Base-by-base conservation (phyloP, 2,329 filamentous ascomycete genomes). In the Pleoardoris graminearum region DNA sequence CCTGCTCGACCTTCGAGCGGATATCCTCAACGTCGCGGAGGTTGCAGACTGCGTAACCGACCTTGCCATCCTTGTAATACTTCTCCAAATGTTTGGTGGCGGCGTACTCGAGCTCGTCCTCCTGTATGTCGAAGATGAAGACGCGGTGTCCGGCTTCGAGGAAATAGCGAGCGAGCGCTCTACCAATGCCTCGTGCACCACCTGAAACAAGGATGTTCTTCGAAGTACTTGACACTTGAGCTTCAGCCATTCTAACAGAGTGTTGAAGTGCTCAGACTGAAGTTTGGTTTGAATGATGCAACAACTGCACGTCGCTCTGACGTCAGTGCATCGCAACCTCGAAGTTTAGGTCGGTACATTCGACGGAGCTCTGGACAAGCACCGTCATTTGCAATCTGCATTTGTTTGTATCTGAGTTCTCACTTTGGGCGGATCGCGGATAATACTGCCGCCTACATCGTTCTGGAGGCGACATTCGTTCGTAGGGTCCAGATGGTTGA, bases 121-220 rank as follows among this genome's bases (percentile, higher is more conserved):
- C 57, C 27, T 74, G 71, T 35, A 73, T 70, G 59, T 80, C 78
- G 48, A 80, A 68, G 32, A 80, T 74, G 64, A 75, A 79, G 54
- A 80, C 74, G 33, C 73, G 73, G 63, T 79, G 74, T 25, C 78
- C 77, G 16, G 66, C 65, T 57, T 74, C 65, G 37, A 77, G 76
- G 48, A 77, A 74, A 53, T 79, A 76, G 21, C 78, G 75, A n/a
- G 73, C 72, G 29, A 80, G 60, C 25, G 71, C 74, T 45, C 79
- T 71, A 12, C 79, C 78, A 52, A 81, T 80, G n/a, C 78, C 79
- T 37, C 73, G 72, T 4, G 76, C 77, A 22, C 73, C 77, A 21
- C 77, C 77, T 27, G 69, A 73, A 33, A 77, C 69, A 58, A 77
- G 61, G 47, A 74, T 63, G 27, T 73, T 70, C 45, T 65, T 70